Percentiles rank a stretch among this genome's conserved stretches.
Conservation (phyloP, 1,284 basidiomycete species). For the Moesziomyces aphidis region DNA sequence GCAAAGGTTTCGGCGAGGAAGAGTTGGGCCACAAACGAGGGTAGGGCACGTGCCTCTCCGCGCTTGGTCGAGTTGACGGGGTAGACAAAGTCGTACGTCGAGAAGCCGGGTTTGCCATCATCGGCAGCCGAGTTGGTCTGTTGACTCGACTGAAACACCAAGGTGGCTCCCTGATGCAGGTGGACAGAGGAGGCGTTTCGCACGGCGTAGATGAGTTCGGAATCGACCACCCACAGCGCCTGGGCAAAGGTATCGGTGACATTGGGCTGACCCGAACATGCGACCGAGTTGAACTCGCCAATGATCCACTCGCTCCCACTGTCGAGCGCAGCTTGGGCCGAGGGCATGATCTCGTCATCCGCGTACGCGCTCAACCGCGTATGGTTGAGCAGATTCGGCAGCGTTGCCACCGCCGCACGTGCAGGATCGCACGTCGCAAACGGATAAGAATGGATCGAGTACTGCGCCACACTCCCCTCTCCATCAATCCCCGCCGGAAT, state of each 20-base stretch:
- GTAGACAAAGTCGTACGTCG: conserved; percentile 12
- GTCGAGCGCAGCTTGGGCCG: conserved; percentile 2
- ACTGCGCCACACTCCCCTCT: conserved; percentile 2
- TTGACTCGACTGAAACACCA: conserved; percentile 11
- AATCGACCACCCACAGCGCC: conserved; percentile 11
- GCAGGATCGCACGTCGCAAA: conserved; percentile 17
- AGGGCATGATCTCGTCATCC: conserved; percentile 11
- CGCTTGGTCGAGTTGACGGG: conserved; percentile 10
- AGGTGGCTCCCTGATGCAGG: conserved; percentile 13
- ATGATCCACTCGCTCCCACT: conserved; percentile 8
- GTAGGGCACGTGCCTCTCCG: conserved; percentile 3
- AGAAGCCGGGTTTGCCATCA: conserved; percentile 11
- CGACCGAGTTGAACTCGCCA: conserved; percentile 14
- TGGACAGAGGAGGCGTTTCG: conserved; percentile 10
- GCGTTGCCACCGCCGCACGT: conserved; percentile 1
- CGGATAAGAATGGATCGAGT: conserved; percentile 17
- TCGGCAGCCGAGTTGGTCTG: conserved; percentile 9
- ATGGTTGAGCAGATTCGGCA: conserved; percentile 16
- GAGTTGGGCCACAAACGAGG: conserved; percentile 9
- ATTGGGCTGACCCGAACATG: conserved; percentile 11
- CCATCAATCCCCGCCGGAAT: conserved; percentile 13
- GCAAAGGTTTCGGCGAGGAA: conserved; percentile 11
- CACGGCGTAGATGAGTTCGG: conserved; percentile 15
- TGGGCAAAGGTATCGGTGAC: conserved; percentile 18
- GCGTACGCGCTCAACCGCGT: conserved; percentile 7